phyloP scores from a whole-genome alignment of 352 stramenopile species.

The Aphanomyces invadans region DNA sequence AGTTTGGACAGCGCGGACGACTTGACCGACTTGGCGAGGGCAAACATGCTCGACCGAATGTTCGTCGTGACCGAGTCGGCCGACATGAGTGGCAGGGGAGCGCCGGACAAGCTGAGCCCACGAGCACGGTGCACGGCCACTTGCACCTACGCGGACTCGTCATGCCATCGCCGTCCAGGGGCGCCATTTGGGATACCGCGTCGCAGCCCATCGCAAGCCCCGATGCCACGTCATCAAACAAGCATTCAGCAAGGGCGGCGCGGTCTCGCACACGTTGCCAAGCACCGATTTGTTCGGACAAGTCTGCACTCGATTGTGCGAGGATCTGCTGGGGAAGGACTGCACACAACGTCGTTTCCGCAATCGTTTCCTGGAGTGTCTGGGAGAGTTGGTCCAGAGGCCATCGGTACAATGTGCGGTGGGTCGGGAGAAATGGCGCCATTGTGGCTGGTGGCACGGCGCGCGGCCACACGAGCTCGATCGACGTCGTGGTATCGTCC shows the following conservation, averaged over 20 bases:
- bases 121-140: background rate
- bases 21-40: slow-evolving; percentile 6
- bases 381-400: background rate
- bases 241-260: background rate
- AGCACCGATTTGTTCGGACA: background rate
- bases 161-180: too few species aligned
- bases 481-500: background rate
- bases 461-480: background rate
- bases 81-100: background rate
- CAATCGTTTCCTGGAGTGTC: background rate
- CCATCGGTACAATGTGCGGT: background rate
- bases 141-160: too few species aligned
- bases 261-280: background rate
- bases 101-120: background rate
- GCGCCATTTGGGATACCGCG: too few species aligned
- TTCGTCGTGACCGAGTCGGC: background rate
- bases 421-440: background rate
- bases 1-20: background rate
- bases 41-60: slow-evolving; percentile 8
- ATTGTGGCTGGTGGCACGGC: background rate
- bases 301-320: background rate
- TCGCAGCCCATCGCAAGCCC: background rate
- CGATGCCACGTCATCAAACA: background rate
- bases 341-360: background rate
- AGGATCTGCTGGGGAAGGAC: background rate